Conservation (phyloP, 1,139 yeast species). For the Kodamaea anthophila region DNA sequence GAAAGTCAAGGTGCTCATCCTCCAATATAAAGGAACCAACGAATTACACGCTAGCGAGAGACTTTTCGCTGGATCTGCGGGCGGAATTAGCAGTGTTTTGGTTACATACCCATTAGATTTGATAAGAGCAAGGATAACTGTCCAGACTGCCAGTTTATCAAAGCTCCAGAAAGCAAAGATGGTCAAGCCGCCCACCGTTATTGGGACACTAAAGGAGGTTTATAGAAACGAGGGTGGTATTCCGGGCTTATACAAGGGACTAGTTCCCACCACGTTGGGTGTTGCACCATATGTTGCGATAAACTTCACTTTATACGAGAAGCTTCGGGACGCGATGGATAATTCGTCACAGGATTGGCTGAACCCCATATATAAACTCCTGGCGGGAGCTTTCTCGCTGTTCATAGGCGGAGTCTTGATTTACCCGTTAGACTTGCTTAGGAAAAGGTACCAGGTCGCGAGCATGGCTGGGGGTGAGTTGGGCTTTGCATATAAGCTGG, state of each 20-base stretch:
- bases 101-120: slow-evolving; percentile 91
- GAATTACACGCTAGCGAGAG: slow-evolving; percentile 46
- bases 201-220: slow-evolving; percentile 51
- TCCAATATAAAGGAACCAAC: slow-evolving; percentile 23
- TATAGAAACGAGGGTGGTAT: slow-evolving; percentile 78
- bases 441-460: slow-evolving; percentile 88
- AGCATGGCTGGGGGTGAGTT: slow-evolving; percentile 72
- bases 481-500: slow-evolving; percentile 75
- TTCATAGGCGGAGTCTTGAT: slow-evolving; percentile 75
- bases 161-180: slow-evolving; percentile 42
- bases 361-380: slow-evolving; percentile 52
- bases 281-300: slow-evolving; percentile 96
- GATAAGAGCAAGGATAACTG: slow-evolving; percentile 80
- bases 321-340: slow-evolving; percentile 54
- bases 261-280: slow-evolving; percentile 83
- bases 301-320: slow-evolving; percentile 86
- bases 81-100: slow-evolving; percentile 75
- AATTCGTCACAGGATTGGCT: slow-evolving; percentile 28
- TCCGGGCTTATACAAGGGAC: slow-evolving; percentile 72
- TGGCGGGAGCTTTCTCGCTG: slow-evolving; percentile 73
- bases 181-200: slow-evolving; percentile 61
- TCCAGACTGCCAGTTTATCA: slow-evolving; percentile 77
- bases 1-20: slow-evolving; percentile 48
- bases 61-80: slow-evolving; percentile 69
- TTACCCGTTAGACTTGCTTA: slow-evolving; percentile 82